Percentiles rank a stretch among this genome's conserved stretches.
Conservation (phyloP, 352 stramenopile genomes). For the Globisporangium perplexum region DNA sequence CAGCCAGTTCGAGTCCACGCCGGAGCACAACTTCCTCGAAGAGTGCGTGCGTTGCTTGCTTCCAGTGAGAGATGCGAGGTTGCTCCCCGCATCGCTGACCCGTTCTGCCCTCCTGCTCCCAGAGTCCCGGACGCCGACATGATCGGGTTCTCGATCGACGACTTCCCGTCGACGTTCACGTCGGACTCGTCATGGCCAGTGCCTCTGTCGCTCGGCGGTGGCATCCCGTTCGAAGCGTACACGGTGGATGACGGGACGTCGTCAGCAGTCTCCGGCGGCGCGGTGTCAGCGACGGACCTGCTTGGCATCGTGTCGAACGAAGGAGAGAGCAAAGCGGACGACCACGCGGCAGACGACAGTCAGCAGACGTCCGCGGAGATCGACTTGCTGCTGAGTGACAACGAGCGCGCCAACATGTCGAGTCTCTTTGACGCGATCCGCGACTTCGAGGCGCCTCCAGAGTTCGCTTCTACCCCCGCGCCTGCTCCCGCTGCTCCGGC, state of each 20-base stretch:
- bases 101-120: not conserved
- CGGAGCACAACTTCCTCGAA: constrained; percentile 38
- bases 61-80: not conserved
- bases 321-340: constrained; percentile 3
- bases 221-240: constrained; percentile 19
- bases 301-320: not conserved
- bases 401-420: constrained; percentile 53
- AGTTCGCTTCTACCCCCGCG: too few species aligned
- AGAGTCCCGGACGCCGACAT: constrained; percentile 49
- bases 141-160: constrained; percentile 63
- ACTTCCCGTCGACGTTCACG: constrained; percentile 47
- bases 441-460: constrained; percentile 47
- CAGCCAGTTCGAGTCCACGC: constrained; percentile 28
- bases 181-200: constrained; percentile 34
- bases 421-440: constrained; percentile 66
- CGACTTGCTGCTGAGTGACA: constrained; percentile 57
- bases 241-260: not conserved
- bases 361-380: constrained; percentile 21
- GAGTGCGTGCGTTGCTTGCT: constrained; percentile 29
- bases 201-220: constrained; percentile 12
- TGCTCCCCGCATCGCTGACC: not conserved
- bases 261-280: not conserved
- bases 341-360: not conserved
- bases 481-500: constrained; percentile 2
- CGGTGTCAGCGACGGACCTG: not conserved